A percentile compares a stretch with the other conserved stretches of the same genome.
Evolutionary conservation across 345 rosid genomes (phyloP).

Genomic region (Barbarea vulgaris): DNA sequence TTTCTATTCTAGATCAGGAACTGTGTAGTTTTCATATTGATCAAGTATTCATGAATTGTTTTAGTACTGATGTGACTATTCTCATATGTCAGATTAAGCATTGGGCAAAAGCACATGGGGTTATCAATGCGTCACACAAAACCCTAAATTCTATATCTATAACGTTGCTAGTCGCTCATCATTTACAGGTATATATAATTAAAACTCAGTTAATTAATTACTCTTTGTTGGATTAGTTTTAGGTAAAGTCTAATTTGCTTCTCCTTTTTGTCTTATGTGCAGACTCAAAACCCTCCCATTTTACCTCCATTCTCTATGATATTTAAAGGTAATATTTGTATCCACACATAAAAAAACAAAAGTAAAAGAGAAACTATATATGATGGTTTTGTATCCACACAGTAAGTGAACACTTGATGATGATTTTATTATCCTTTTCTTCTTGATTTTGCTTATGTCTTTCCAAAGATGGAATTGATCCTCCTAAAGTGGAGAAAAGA

Average conservation of each 20-base stretch:
- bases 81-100: constrained; percentile 48
- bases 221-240: too few species aligned
- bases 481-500: constrained; percentile 39
- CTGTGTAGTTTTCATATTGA: background rate
- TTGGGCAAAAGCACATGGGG: constrained; percentile 59
- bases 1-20: too few species aligned
- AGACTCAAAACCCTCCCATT: constrained; percentile 64
- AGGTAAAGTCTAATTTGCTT: constrained; percentile 8
- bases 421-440: too few species aligned
- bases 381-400: too few species aligned
- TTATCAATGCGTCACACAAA: constrained; percentile 47
- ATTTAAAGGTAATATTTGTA: constrained; percentile 51
- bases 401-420: too few species aligned
- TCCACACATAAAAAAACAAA: too few species aligned
- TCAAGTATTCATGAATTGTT: background rate
- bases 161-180: constrained; percentile 55
- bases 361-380: too few species aligned
- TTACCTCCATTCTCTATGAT: constrained; percentile 60
- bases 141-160: constrained; percentile 59
- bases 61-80: constrained; percentile 3
- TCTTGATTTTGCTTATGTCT: background rate
- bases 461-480: constrained; percentile 61
- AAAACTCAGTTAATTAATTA: background rate
- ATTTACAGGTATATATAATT: constrained; percentile 51
- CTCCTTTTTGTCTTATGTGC: constrained; percentile 30